Base-by-base conservation (phyloP, 1,284 basidiomycete genomes). In the Ustilago curta region DNA sequence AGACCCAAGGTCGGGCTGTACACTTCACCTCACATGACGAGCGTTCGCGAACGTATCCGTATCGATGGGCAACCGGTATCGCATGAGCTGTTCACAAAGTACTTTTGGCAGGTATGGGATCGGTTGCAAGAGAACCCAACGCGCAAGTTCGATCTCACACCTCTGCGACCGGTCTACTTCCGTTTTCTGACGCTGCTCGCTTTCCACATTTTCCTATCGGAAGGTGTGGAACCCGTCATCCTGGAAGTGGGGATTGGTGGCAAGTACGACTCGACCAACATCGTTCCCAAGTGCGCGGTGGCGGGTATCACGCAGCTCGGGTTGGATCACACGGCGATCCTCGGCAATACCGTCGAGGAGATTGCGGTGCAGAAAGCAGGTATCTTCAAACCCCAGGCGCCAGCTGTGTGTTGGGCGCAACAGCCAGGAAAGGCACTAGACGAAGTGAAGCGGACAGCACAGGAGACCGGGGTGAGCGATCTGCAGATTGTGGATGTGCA, bases 51-150 rank as follows among this genome's bases (percentile, higher is more conserved):
- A 86, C 89, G 97, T 27, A 97, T 99, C 82, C 90, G 96, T 55
- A 91, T 99, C 80, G 94, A 98, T 83, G 96, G 96, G 3, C 87
- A 88, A 27, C 96, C 97, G 0, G 87, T 99, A 57, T 91, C 92
- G 1, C 96, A 99, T 83, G 90, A 91, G 27, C 86, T 90, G 45
- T 99, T 99, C 85, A 89, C 95, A 5, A 91, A 89, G 79, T 97
- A 91, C 85, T 99, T 99, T 86, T 99, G 95, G 84, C 91, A 99
- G 81, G 92, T 99, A 0, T 99, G 96, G 97, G 93, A 98, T 82
- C 89, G 88, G 61, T 88, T 99, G 3, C 89, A 91, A 54, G 83
- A 87, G n/a, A 93, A 94, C 80, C 52, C 78, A 8, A 35, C 59
- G 29, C 65, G 80, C 48, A 53, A 71, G 59, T 66, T 70, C 49